phyloP scores from a whole-genome alignment of 2,329 filamentous ascomycete species.

The Alternaria arborescens region DNA sequence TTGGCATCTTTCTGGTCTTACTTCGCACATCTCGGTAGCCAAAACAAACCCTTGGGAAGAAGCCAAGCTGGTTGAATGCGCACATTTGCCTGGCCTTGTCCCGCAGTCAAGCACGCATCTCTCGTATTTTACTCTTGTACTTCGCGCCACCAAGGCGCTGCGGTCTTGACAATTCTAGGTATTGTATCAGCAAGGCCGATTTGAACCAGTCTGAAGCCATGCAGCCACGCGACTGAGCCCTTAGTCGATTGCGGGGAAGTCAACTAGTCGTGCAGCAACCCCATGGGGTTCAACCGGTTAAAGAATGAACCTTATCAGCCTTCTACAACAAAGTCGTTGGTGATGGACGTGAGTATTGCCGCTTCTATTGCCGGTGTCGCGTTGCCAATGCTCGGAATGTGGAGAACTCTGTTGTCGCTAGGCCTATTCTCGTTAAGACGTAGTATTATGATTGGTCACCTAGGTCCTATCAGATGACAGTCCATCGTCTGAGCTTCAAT shows the following conservation, averaged over 20 bases:
- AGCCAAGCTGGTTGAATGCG: conserved; percentile 22
- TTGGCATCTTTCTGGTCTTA: neutral
- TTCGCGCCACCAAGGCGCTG: conserved; percentile 7
- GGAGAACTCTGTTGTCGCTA: neutral
- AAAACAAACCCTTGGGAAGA: neutral
- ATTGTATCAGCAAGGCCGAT: neutral
- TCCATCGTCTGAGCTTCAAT: too few species aligned
- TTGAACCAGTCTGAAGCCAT: too few species aligned
- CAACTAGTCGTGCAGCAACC: conserved; percentile 3
- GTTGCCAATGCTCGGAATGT: neutral
- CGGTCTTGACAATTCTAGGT: conserved; percentile 1
- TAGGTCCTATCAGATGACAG: too few species aligned
- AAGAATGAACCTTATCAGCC: conserved; percentile 4
- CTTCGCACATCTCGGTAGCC: too few species aligned
- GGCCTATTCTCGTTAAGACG: neutral
- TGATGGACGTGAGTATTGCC: neutral
- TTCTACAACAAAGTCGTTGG: neutral
- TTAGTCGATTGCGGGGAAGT: conserved; percentile 8
- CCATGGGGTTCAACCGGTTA: conserved; percentile 17
- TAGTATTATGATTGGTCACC: neutral
- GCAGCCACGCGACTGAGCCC: conserved; percentile 1
- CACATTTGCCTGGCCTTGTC: conserved; percentile 14
- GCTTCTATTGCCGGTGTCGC: neutral
- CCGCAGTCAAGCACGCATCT: conserved; percentile 11
- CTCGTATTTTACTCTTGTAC: neutral